Percentiles rank a stretch among this genome's conserved stretches.
Evolutionary conservation across 1,284 basidiomycete species (phyloP).

Genomic region (Malassezia nana): DNA sequence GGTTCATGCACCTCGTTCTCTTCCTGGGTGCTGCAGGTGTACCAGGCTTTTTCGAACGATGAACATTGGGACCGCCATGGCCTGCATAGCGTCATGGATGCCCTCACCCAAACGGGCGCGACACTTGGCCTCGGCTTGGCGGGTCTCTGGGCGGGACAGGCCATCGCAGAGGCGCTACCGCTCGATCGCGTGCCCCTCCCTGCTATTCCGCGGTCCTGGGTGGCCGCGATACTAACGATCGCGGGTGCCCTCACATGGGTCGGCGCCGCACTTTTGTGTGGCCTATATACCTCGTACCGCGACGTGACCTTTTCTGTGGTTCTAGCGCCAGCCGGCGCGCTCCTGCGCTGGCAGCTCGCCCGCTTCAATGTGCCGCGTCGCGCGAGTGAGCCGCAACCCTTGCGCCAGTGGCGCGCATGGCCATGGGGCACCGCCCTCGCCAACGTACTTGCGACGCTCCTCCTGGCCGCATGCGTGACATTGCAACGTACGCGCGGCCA

Average conservation of each 20-base stretch:
- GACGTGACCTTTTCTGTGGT: slow-evolving; percentile 76
- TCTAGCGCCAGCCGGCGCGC: slow-evolving; percentile 77
- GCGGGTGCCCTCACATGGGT: slow-evolving; percentile 47
- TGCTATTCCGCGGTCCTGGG: background rate
- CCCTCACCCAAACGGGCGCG: slow-evolving; percentile 34
- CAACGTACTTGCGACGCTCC: slow-evolving; percentile 60
- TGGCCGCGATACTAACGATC: background rate
- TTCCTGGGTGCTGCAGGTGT: slow-evolving; percentile 81
- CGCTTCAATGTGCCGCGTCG: slow-evolving; percentile 63
- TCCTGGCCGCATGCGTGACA: slow-evolving; percentile 26
- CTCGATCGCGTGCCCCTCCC: background rate
- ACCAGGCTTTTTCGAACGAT: slow-evolving; percentile 72
- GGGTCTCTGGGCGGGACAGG: slow-evolving; percentile 17
- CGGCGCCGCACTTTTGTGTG: slow-evolving; percentile 64
- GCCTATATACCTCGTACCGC: slow-evolving; percentile 63
- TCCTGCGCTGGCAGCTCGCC: slow-evolving; percentile 68
- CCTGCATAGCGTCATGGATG: slow-evolving; percentile 58
- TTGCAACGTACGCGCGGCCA: slow-evolving; percentile 14
- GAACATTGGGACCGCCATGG: slow-evolving; percentile 57
- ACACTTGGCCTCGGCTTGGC: slow-evolving; percentile 35
- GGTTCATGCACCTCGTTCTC: slow-evolving; percentile 95
- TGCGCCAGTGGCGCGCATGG: slow-evolving; percentile 25
- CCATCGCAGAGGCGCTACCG: background rate
- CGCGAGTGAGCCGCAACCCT: slow-evolving; percentile 55
- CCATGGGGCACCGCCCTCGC: slow-evolving; percentile 80